phyloP scores from a whole-genome alignment of 768 basidiomycete genomes.

The Boletus rufocinnamomeus region DNA sequence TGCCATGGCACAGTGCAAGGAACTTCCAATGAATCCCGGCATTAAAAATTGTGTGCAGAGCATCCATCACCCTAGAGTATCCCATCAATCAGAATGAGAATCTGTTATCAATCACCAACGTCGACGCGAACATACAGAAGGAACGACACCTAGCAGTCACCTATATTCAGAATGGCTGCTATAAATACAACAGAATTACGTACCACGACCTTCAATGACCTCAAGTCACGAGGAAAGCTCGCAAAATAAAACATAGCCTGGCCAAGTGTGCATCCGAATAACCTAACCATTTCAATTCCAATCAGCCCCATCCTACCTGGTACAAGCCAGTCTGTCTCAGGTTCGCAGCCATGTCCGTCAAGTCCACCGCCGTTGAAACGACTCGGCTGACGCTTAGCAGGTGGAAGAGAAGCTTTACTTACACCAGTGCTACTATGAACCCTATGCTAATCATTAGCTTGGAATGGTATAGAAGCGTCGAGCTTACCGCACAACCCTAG shows the following conservation, averaged over 20 bases:
- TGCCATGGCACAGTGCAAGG: conserved; percentile 5
- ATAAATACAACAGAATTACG: background rate
- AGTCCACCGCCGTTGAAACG: background rate
- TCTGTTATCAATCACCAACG: no score
- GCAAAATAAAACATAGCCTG: conserved; percentile 14
- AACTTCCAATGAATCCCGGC: conserved; percentile 1
- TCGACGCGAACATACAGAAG: no score
- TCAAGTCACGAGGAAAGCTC: conserved; percentile 12
- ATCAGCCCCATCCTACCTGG: background rate
- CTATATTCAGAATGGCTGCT: no score
- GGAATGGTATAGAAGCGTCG: background rate
- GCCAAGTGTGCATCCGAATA: conserved; percentile 16
- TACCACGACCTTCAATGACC: conserved; percentile 10
- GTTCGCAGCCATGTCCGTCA: background rate
- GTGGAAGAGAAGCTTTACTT: background rate
- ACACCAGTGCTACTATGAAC: conserved; percentile 4
- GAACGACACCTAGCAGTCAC: no score
- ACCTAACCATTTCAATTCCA: background rate
- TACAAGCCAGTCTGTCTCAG: background rate
- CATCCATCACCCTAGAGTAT: no score
- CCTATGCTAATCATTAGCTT: conserved; percentile 2
- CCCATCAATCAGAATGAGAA: no score
- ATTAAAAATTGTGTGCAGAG: no score
- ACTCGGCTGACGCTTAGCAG: background rate
- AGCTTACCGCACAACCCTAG: conserved; percentile 7